Evolutionary conservation across 1,139 yeast genomes (phyloP).

Genomic region (Ogataea hybrid): DNA sequence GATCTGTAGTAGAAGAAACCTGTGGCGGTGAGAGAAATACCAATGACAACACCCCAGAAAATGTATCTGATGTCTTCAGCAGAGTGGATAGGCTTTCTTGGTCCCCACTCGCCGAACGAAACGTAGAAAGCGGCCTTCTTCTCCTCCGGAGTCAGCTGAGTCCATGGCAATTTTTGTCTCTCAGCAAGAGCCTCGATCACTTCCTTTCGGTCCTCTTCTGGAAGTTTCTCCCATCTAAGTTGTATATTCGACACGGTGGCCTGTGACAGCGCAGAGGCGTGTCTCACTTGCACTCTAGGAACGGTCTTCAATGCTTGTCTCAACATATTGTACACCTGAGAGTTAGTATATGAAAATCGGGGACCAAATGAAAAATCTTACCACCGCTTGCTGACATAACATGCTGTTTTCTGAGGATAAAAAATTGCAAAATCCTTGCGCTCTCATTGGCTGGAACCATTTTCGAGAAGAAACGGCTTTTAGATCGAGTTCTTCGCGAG

Average conservation of each 20-base stretch:
- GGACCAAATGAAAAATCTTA: constrained; percentile 11
- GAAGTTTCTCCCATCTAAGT: constrained; percentile 87
- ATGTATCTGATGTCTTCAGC: constrained; percentile 82
- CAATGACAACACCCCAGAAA: constrained; percentile 71
- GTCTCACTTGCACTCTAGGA: constrained; percentile 28
- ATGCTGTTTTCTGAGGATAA: constrained; percentile 3
- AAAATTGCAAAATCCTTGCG: constrained; percentile 12
- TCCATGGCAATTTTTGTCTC: constrained; percentile 96
- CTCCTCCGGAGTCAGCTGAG: constrained; percentile 79
- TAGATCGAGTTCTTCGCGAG: neutral
- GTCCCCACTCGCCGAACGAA: constrained; percentile 99
- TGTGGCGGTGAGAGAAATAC: constrained; percentile 61
- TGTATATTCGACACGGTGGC: constrained; percentile 87
- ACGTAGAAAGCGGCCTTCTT: constrained; percentile 97
- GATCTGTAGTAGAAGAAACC: constrained; percentile 64
- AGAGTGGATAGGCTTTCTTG: constrained; percentile 92
- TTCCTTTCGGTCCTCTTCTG: constrained; percentile 84
- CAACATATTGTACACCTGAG: constrained; percentile 24
- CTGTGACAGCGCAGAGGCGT: constrained; percentile 65
- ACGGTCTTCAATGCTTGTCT: constrained; percentile 30
- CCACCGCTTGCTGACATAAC: constrained; percentile 10
- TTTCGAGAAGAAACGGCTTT: neutral
- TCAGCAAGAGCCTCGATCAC: constrained; percentile 80
- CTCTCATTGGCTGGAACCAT: constrained; percentile 8
- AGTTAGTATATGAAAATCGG: constrained; percentile 7